phyloP scores from a whole-genome alignment of 257 asterid genomes.

The Echium plantagineum region DNA sequence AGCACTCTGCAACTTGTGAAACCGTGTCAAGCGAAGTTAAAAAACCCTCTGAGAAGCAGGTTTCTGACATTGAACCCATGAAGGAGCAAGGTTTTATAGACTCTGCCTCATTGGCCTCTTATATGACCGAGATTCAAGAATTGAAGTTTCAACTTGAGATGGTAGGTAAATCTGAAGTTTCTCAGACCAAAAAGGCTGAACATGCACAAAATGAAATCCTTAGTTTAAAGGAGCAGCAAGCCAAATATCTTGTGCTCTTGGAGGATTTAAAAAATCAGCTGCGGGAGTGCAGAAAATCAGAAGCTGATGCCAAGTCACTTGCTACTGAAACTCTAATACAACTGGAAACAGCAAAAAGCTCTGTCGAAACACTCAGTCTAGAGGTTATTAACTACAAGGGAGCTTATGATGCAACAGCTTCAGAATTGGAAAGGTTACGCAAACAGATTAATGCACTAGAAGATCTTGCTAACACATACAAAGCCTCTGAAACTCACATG shows the following conservation, averaged over 20 bases:
- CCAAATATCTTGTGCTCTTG: slow-evolving; percentile 31
- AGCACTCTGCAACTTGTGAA: slow-evolving; percentile 20
- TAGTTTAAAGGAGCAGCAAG: slow-evolving; percentile 40
- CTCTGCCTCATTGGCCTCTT: slow-evolving; percentile 45
- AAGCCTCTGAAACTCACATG: slow-evolving; percentile 19
- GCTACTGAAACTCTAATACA: slow-evolving; percentile 55
- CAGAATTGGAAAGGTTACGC: slow-evolving; percentile 58
- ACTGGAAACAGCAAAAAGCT: slow-evolving; percentile 53
- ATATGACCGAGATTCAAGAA: slow-evolving; percentile 48
- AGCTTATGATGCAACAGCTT: slow-evolving; percentile 28
- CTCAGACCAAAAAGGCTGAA: slow-evolving; percentile 33
- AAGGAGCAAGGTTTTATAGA: slow-evolving; percentile 29
- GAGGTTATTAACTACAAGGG: slow-evolving; percentile 50
- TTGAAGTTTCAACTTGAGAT: slow-evolving; percentile 54
- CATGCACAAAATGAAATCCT: slow-evolving; percentile 30
- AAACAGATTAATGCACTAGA: slow-evolving; percentile 52
- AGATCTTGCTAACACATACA: slow-evolving; percentile 44
- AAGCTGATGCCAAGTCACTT: slow-evolving; percentile 39
- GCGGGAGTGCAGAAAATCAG: slow-evolving; percentile 46
- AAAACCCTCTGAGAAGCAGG: slow-evolving; percentile 18
- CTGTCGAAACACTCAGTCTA: slow-evolving; percentile 41
- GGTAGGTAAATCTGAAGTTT: slow-evolving; percentile 43
- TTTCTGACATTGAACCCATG: slow-evolving; percentile 30
- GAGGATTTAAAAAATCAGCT: slow-evolving; percentile 64
- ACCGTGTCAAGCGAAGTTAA: slow-evolving; percentile 5